Conservation (phyloP, 257 asterid species). For the Solanum sitiens region DNA sequence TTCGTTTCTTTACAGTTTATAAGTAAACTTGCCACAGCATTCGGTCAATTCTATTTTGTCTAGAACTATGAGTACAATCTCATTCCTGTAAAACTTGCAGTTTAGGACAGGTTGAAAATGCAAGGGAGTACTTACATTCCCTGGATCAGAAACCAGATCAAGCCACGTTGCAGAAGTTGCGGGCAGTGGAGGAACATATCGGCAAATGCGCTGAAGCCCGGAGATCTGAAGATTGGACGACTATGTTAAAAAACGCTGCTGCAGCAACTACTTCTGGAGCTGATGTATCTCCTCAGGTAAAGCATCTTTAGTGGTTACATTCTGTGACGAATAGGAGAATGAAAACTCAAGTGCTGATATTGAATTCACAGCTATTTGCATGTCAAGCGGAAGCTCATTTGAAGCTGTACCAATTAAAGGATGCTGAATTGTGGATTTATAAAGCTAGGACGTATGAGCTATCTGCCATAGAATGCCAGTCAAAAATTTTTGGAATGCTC, state of each 20-base stretch:
- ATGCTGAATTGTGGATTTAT: constrained; percentile 31
- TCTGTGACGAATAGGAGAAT: not conserved
- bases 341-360: not conserved
- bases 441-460: constrained; percentile 15
- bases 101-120: constrained; percentile 63
- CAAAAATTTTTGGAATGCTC: constrained; percentile 48
- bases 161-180: constrained; percentile 51
- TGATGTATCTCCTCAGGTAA: constrained; percentile 68
- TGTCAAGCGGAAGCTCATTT: constrained; percentile 65
- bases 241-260: constrained; percentile 48
- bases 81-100: constrained; percentile 34
- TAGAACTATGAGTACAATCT: not conserved
- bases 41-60: not conserved
- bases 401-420: constrained; percentile 53
- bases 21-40: not conserved
- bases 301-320: not conserved
- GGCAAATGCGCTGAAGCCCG: constrained; percentile 48
- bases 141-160: constrained; percentile 48
- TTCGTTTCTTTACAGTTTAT: not conserved
- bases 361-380: constrained; percentile 49
- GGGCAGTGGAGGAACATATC: constrained; percentile 47
- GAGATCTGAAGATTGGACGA: constrained; percentile 53
- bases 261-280: constrained; percentile 67
- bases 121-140: constrained; percentile 47
- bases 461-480: constrained; percentile 9